Evolutionary conservation across 305 asterid genomes (phyloP).

Genomic region (Solanum hybrid): DNA sequence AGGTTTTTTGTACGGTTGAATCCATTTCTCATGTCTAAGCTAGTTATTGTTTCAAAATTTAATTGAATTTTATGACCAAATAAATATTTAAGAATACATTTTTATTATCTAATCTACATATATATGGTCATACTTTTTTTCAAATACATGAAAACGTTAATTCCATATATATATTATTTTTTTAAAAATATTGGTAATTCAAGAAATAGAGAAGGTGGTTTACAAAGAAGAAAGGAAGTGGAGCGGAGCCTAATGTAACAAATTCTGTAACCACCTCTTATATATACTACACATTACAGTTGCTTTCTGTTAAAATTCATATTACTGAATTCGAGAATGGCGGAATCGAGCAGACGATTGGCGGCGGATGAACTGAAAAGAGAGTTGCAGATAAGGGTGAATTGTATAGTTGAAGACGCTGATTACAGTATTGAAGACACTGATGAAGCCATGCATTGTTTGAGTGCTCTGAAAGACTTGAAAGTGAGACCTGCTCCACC

Average conservation of each 20-base stretch:
- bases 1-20: no score
- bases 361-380: slow-evolving; percentile 32
- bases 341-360: slow-evolving; percentile 3
- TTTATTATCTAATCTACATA: no score
- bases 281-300: background rate
- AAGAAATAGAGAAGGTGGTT: background rate
- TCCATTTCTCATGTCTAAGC: no score
- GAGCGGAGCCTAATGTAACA: background rate
- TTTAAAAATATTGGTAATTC: background rate
- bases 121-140: no score
- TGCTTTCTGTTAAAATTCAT: background rate
- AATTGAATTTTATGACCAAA: no score
- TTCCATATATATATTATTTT: no score
- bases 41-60: no score
- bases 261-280: background rate
- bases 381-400: slow-evolving; percentile 30
- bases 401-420: slow-evolving; percentile 29
- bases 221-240: background rate
- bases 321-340: slow-evolving; percentile 10
- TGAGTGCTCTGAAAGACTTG: slow-evolving; percentile 30
- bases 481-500: slow-evolving; percentile 22
- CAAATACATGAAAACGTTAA: no score
- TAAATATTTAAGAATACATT: no score
- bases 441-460: slow-evolving; percentile 28
- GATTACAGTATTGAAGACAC: slow-evolving; percentile 23